phyloP scores from a whole-genome alignment of 768 basidiomycete genomes.

The Mrakia gelida region DNA sequence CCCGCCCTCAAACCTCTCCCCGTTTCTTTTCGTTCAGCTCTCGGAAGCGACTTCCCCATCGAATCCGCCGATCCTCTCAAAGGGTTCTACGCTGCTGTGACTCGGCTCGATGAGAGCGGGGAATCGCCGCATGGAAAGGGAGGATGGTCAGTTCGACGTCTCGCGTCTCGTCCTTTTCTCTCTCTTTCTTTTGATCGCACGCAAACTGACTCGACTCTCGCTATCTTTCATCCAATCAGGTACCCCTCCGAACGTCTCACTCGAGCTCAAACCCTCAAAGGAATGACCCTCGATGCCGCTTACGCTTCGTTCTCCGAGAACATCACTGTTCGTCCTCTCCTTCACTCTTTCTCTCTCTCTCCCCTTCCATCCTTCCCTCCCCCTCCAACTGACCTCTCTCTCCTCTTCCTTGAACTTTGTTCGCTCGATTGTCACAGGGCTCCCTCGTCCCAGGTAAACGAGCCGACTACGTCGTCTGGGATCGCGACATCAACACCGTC shows the following conservation, averaged over 20 bases:
- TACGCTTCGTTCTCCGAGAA: slow-evolving; percentile 64
- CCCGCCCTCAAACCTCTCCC: background rate
- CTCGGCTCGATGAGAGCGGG: slow-evolving; percentile 64
- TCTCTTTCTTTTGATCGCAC: background rate
- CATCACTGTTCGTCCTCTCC: slow-evolving; percentile 15
- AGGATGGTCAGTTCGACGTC: slow-evolving; percentile 63
- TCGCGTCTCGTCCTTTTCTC: background rate
- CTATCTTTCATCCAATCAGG: slow-evolving; percentile 51
- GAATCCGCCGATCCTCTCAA: slow-evolving; percentile 83
- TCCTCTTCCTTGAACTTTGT: background rate
- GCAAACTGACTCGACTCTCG: background rate
- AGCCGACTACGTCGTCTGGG: slow-evolving; percentile 81
- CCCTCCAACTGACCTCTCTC: background rate
- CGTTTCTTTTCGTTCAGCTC: slow-evolving; percentile 45
- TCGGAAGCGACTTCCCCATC: slow-evolving; percentile 93
- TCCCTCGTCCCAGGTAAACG: slow-evolving; percentile 71
- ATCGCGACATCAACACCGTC: slow-evolving; percentile 71
- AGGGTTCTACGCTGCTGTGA: slow-evolving; percentile 83
- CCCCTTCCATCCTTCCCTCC: background rate
- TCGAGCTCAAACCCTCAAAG: slow-evolving; percentile 65
- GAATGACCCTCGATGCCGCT: slow-evolving; percentile 86
- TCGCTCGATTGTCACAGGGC: slow-evolving; percentile 46
- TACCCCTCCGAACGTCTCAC: slow-evolving; percentile 70
- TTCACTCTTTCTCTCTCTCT: background rate
- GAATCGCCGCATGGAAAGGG: slow-evolving; percentile 72